Evolutionary conservation across 768 basidiomycete genomes (phyloP).

Genomic region (Podaxis rugospora): DNA sequence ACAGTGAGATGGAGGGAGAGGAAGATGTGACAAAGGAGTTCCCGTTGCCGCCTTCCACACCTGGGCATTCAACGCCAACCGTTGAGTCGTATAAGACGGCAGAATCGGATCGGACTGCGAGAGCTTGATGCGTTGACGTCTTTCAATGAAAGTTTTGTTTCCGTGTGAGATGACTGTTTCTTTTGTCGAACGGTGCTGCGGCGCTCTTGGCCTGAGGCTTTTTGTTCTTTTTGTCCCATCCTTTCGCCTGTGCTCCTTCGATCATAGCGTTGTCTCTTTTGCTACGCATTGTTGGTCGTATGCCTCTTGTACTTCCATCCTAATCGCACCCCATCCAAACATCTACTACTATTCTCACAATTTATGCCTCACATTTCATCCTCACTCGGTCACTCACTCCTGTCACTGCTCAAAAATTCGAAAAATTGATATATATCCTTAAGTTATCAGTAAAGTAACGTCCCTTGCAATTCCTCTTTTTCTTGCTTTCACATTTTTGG

Average conservation of each 20-base stretch:
- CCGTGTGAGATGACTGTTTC: neutral
- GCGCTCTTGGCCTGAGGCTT: neutral
- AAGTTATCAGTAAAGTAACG: constrained; percentile 7
- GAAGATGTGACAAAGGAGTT: constrained; percentile 36
- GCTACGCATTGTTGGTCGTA: neutral
- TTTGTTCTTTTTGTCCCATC: neutral
- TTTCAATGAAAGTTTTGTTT: neutral
- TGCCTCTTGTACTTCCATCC: neutral
- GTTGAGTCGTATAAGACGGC: constrained; percentile 4
- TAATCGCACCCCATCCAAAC: neutral
- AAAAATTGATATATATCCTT: neutral
- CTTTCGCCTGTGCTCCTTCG: neutral
- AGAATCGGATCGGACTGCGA: neutral
- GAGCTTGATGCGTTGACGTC: neutral
- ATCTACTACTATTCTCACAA: neutral
- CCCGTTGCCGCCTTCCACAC: constrained; percentile 32
- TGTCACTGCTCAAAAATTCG: neutral
- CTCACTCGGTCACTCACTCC: neutral
- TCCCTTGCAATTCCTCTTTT: neutral
- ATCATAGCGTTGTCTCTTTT: neutral
- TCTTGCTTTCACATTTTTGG: neutral
- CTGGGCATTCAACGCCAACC: constrained; percentile 8
- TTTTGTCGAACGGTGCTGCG: neutral
- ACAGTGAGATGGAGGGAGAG: constrained; percentile 25
- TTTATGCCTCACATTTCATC: neutral